Percentiles rank a stretch among this genome's conserved stretches.
Evolutionary conservation across 192 early-diverging fungal species (phyloP).

Genomic region (Backusella macrospora): DNA sequence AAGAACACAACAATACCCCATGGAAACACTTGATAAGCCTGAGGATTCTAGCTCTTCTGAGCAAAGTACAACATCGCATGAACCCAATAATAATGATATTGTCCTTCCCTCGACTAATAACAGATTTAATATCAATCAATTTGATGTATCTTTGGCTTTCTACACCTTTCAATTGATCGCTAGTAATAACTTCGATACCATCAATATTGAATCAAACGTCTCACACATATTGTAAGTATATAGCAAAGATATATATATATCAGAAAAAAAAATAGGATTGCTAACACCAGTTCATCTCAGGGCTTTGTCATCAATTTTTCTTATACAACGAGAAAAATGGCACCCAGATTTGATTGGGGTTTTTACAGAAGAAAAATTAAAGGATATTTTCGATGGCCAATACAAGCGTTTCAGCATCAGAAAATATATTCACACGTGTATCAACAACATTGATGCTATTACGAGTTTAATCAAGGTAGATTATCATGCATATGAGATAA

Average conservation of each 20-base stretch:
- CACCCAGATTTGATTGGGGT: too few relatives aligned
- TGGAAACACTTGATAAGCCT: background rate
- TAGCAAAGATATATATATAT: conserved; percentile 15
- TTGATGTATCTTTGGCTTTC: conserved; percentile 19
- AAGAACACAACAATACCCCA: too few relatives aligned
- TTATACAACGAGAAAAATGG: too few relatives aligned
- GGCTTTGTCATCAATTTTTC: conserved; percentile 9
- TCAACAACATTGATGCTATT: background rate
- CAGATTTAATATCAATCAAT: conserved; percentile 15
- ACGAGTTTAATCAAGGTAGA: conserved; percentile 5
- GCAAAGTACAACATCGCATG: background rate
- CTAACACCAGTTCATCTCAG: conserved; percentile 14
- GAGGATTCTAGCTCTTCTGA: background rate
- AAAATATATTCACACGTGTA: conserved; percentile 6
- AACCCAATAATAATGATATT: background rate
- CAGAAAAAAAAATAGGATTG: conserved; percentile 17
- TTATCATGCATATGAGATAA: conserved; percentile 18
- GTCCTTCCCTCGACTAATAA: background rate
- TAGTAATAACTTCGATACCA: conserved; percentile 16
- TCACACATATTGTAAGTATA: conserved; percentile 18
- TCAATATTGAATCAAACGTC: conserved; percentile 11
- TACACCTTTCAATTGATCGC: conserved; percentile 6
- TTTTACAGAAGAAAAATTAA: too few relatives aligned
- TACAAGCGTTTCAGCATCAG: conserved; percentile 13
- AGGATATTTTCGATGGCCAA: background rate